These are phyloP conservation scores for Monilinia laxa DNA, from an alignment of 2,329 filamentous ascomycete genomes.

Conservation along the genomic window DNA sequence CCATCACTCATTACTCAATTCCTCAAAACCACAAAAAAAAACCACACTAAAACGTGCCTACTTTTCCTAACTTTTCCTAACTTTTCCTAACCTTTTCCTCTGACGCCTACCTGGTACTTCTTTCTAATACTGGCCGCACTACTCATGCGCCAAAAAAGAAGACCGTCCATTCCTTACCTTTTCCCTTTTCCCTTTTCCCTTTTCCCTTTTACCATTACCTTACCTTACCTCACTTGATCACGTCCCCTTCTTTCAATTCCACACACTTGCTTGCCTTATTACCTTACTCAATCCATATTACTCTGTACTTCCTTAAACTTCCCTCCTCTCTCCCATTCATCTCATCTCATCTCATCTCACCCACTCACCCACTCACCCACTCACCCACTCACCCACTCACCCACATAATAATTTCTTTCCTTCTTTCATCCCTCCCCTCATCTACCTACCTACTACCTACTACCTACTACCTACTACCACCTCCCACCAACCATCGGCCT, in stretches of 20 bases:
- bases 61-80: neutral
- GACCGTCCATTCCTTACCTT: conserved; percentile 23
- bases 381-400: too few species aligned
- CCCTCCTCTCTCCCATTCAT: conserved; percentile 2
- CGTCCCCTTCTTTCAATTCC: conserved; percentile 13
- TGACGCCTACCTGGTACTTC: conserved; percentile 11
- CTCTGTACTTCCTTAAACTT: neutral
- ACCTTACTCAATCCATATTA: conserved; percentile 3
- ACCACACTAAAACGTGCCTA: neutral
- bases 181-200: too few species aligned
- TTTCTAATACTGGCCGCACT: conserved; percentile 12
- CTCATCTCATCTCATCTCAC: too few species aligned
- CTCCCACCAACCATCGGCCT: conserved; percentile 19
- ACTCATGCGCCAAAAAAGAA: conserved; percentile 22
- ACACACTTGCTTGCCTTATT: too few species aligned
- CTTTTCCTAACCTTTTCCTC: conserved; percentile 13
- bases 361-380: too few species aligned
- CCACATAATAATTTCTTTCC: too few species aligned
- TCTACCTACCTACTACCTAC: neutral
- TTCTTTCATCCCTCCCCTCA: conserved; percentile 7
- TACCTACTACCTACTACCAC: neutral
- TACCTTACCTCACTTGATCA: neutral
- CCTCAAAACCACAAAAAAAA: neutral
- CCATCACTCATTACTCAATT: too few species aligned
- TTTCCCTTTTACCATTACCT: too few species aligned